phyloP scores from a whole-genome alignment of 257 asterid species.

The Lithospermum erythrorhizon region DNA sequence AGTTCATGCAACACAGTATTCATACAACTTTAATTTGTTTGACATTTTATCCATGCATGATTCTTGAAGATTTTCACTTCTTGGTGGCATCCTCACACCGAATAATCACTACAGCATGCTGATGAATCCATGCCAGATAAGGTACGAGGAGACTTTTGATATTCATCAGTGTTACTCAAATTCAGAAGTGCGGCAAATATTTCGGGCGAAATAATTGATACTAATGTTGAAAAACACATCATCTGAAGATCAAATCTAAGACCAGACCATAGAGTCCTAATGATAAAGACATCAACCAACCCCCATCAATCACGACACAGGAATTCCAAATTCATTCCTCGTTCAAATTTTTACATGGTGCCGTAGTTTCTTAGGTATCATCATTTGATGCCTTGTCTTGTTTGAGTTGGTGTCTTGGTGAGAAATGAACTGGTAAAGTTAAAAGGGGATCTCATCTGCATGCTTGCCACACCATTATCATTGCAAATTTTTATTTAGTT shows the following conservation, averaged over 20 bases:
- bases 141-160: not conserved
- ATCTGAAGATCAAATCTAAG: not conserved
- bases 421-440: not conserved
- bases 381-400: not conserved
- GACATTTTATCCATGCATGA: not conserved
- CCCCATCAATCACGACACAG: not conserved
- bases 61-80: not conserved
- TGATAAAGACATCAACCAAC: not conserved
- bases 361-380: not conserved
- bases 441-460: not conserved
- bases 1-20: not conserved
- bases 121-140: not conserved
- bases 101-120: not conserved
- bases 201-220: not conserved
- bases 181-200: not conserved
- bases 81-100: not conserved
- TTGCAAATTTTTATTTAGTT: not conserved
- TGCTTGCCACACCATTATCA: not conserved
- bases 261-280: not conserved
- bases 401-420: not conserved
- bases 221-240: not conserved
- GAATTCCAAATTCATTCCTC: not conserved
- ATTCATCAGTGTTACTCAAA: not conserved
- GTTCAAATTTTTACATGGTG: not conserved
- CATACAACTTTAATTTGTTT: not conserved